Base-by-base conservation (phyloP, 352 stramenopile genomes). In the Pythium pectinolyticum region DNA sequence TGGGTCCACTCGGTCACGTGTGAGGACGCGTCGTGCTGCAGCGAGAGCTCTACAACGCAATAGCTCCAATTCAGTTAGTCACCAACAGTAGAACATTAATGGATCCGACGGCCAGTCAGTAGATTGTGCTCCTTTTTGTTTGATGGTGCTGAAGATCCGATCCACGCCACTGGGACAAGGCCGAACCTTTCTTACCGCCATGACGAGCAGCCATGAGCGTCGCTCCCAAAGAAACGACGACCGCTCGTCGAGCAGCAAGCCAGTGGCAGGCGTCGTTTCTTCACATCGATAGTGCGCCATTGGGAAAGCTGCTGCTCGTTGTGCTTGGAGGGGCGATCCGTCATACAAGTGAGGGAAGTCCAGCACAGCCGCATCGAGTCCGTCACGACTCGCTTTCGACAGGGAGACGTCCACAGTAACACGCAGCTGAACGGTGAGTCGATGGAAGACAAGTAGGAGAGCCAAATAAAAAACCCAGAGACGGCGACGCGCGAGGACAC, bases 101-200 rank as follows among this genome's bases (percentile, higher is more conserved):
- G 12, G 24, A 58, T 5, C 22, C 28, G 39, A 46, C 48, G 63
- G 63, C 63, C 63, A 57, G 48, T 70, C 63, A 70, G 63, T n/a
- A 63, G 19, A 34, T 7, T 25, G 32, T 40, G 15, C 35, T 3
- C 46, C 22, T n/a, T 27, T 45, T 54, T 27, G 54, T 14, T 52
- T 49, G 34, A 39, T 41, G 24, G 20, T 22, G 32, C n/a, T 22
- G 35, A 9, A 28, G 27, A n/a, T n/a, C n/a, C n/a, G n/a, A n/a
- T n/a, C n/a, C 55, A n/a, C 22, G 66, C n/a, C 46, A 30, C 54
- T 34, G 46, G 50, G 62, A 85, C 80, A 86, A 89, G 80, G 69
- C 51, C 77, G 63, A 89, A 75, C 76, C 80, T 86, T 85, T 89
- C 67, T 89, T 89, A 69, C 63, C 70, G 48, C 73, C 74, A 74